Evolutionary conservation across 768 basidiomycete species (phyloP).

Genomic region (Daedalea quercina): DNA sequence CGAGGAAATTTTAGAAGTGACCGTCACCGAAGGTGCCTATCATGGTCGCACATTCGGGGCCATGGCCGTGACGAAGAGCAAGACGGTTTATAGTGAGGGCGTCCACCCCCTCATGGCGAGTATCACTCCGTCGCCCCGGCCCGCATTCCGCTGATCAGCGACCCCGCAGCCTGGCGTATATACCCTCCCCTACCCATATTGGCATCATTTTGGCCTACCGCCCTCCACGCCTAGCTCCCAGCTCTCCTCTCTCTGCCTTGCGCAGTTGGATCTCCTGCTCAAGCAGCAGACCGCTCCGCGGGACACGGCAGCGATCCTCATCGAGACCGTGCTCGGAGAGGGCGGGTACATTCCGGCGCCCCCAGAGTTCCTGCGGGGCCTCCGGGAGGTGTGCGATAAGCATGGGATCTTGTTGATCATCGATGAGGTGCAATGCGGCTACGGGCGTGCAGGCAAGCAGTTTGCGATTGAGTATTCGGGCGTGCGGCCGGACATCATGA

Average conservation of each 20-base stretch:
- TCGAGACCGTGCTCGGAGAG: slow-evolving; percentile 93
- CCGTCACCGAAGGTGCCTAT: slow-evolving; percentile 54
- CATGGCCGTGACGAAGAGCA: slow-evolving; percentile 90
- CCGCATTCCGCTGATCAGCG: background rate
- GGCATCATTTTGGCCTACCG: slow-evolving; percentile 73
- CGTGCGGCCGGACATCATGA: slow-evolving; percentile 81
- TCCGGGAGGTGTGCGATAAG: slow-evolving; percentile 82
- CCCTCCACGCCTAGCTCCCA: slow-evolving; percentile 47
- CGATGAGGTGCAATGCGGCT: slow-evolving; percentile 89
- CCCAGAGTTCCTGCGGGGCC: slow-evolving; percentile 66
- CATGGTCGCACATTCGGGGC: slow-evolving; percentile 93
- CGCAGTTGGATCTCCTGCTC: slow-evolving; percentile 76
- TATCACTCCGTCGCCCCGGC: background rate
- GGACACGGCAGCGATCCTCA: slow-evolving; percentile 89
- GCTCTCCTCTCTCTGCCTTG: slow-evolving; percentile 58
- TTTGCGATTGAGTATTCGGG: slow-evolving; percentile 82
- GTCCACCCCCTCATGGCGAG: slow-evolving; percentile 77
- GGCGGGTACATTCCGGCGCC: slow-evolving; percentile 94
- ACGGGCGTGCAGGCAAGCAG: slow-evolving; percentile 78
- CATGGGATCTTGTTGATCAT: slow-evolving; percentile 79
- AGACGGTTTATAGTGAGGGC: slow-evolving; percentile 84
- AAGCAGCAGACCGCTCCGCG: slow-evolving; percentile 74
- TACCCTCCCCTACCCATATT: slow-evolving; percentile 82
- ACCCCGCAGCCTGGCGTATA: slow-evolving; percentile 69
- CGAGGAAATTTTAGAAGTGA: no score